A percentile compares a stretch with the other conserved stretches of the same genome.
Conservation (phyloP, 805 yeast genomes). For the Groenewaldozyma salmanticensis region DNA sequence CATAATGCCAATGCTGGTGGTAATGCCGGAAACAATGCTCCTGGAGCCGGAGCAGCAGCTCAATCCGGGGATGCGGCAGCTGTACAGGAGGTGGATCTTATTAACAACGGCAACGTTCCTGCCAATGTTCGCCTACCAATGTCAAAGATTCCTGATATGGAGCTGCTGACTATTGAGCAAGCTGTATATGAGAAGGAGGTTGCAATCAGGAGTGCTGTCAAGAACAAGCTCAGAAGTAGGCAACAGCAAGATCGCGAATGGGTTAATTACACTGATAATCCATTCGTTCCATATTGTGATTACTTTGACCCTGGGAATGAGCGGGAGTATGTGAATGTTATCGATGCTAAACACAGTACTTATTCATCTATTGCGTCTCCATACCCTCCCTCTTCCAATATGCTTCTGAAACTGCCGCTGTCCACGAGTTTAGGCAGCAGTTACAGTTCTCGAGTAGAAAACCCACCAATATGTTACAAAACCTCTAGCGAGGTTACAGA, state of each 20-base stretch:
- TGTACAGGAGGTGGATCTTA: constrained; percentile 26
- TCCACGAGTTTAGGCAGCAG: constrained; percentile 21
- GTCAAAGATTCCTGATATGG: constrained; percentile 88
- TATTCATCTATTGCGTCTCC: constrained; percentile 60
- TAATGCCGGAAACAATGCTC: constrained; percentile 11
- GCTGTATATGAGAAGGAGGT: constrained; percentile 66
- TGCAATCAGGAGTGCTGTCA: constrained; percentile 73
- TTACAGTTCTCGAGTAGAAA: constrained; percentile 19
- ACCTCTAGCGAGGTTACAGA: not conserved
- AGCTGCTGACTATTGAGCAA: constrained; percentile 69
- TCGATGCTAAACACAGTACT: constrained; percentile 59
- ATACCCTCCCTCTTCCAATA: constrained; percentile 32
- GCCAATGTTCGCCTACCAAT: constrained; percentile 84
- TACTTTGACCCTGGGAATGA: constrained; percentile 41
- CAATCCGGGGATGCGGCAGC: constrained; percentile 10
- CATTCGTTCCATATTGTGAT: constrained; percentile 71
- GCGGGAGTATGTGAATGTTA: constrained; percentile 26
- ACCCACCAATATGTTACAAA: constrained; percentile 16
- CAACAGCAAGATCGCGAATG: constrained; percentile 54
- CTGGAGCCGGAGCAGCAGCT: constrained; percentile 11
- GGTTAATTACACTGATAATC: constrained; percentile 80
- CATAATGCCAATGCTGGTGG: not conserved
- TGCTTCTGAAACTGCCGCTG: constrained; percentile 25
- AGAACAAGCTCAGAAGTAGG: constrained; percentile 67
- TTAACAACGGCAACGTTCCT: constrained; percentile 22